Base-by-base conservation (phyloP, 2,329 filamentous ascomycete species). In the Rasamsonia emersonii region DNA sequence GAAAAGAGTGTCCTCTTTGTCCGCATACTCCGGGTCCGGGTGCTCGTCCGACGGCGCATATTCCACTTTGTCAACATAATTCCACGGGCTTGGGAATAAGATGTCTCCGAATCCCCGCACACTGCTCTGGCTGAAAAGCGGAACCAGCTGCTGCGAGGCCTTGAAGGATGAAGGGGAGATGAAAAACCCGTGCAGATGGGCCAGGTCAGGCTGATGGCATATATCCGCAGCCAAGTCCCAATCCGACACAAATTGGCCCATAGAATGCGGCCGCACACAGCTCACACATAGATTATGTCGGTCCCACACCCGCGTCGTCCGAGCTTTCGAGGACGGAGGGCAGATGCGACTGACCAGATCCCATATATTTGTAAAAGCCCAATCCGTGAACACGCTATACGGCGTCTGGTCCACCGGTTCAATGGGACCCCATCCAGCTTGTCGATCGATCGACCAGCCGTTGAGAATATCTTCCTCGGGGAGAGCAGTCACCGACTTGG, bases 201-300 rank as follows among this genome's bases (percentile, higher is more conserved):
- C 72, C 18, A 89, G 63, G 41, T 91, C 85, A 1, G 85, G 80
- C 48, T 91, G 84, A 38, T 81, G 73, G 50, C 85, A 93, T 17
- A 80, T 68, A 28, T 84, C 72, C 4, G 77, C 69, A 4, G 79
- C 74, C 6, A 68, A 51, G 1, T 68, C 64, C 77, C 81, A 88
- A 44, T 82, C 68, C 4, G 66, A 62, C 4, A 86, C 59, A 45
- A 84, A 82, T 14, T 77, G 75, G 2, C 74, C 77, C 11, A 73
- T 61, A 0, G 82, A 81, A 47, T 88, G 81, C 1, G 72, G 71
- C 5, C 63, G 59, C 2, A 68, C 63, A 51, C 83, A 89, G 2
- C 64, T 61, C 0, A 71, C 61, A 52, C 84, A 89, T 30, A 85
- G 68, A 20, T 71, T 66, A 33, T 69, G 68, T 15, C 72, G 68